Conservation (phyloP, 108 stramenopile species). For the Fistulifera solaris region DNA sequence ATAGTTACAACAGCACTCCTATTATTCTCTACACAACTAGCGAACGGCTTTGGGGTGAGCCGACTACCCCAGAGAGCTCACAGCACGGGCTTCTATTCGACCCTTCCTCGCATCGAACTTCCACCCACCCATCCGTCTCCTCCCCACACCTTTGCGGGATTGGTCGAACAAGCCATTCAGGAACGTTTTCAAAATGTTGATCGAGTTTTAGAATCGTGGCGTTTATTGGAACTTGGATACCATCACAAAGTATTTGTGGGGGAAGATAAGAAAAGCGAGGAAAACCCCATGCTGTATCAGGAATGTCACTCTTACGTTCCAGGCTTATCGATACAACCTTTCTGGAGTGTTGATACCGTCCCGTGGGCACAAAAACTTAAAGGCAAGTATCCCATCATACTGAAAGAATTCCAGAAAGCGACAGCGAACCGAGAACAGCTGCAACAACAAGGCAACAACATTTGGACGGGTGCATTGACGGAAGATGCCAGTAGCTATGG, state of each 20-base stretch:
- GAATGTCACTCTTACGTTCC: constrained; percentile 74
- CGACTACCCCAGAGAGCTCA: too few species aligned
- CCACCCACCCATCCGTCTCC: constrained; percentile 1
- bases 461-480: constrained; percentile 78
- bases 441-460: constrained; percentile 60
- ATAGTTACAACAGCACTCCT: too few species aligned
- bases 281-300: constrained; percentile 45
- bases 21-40: too few species aligned
- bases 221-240: constrained; percentile 55
- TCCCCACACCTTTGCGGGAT: constrained; percentile 59
- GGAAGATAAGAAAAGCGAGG: constrained; percentile 9
- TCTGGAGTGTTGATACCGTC: constrained; percentile 53
- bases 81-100: too few species aligned
- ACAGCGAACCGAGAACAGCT: constrained; percentile 38
- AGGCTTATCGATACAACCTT: constrained; percentile 48
- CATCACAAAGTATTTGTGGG: constrained; percentile 59
- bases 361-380: constrained; percentile 55
- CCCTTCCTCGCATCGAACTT: too few species aligned
- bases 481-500: constrained; percentile 71
- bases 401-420: constrained; percentile 67
- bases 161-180: constrained; percentile 54
- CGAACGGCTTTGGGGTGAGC: too few species aligned
- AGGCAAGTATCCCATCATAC: constrained; percentile 43
- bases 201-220: constrained; percentile 65
- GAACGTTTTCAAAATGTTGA: constrained; percentile 40